Percentiles rank a stretch among this genome's conserved stretches.
Conservation (phyloP, 1,284 basidiomycete genomes). For the Takashimella tepidaria region DNA sequence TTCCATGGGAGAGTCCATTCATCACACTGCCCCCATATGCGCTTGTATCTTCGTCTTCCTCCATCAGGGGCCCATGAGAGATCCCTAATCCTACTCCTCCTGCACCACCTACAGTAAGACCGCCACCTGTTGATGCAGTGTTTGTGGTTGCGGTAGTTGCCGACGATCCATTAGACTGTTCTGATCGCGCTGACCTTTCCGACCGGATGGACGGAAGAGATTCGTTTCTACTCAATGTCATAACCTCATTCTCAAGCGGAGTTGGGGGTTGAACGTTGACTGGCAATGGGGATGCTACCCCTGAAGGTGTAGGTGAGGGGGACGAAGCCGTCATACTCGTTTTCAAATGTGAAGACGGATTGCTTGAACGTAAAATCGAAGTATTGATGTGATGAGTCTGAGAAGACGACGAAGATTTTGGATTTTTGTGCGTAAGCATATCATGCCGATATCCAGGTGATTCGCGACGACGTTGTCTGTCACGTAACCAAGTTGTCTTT, state of each 20-base stretch:
- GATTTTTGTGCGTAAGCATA: not conserved
- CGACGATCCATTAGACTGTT: not conserved
- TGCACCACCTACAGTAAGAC: not conserved
- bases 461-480: conserved; percentile 3
- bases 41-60: not conserved
- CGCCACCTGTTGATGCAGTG: not conserved
- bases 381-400: conserved; percentile 7
- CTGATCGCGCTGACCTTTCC: not conserved
- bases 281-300: conserved; percentile 12
- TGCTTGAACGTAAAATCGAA: conserved; percentile 32
- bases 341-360: not conserved
- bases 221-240: not conserved
- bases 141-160: conserved; percentile 2
- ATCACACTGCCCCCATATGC: not conserved
- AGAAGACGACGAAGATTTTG: no score
- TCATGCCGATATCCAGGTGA: not conserved
- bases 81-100: not conserved
- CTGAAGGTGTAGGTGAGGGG: not conserved
- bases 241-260: conserved; percentile 12
- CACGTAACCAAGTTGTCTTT: conserved; percentile 16
- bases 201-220: not conserved
- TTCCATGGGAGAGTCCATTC: no score
- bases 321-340: not conserved
- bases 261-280: conserved; percentile 10
- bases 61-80: not conserved